Evolutionary conservation across 1,284 basidiomycete species (phyloP).

Genomic region (Chondrostereum purpureum): DNA sequence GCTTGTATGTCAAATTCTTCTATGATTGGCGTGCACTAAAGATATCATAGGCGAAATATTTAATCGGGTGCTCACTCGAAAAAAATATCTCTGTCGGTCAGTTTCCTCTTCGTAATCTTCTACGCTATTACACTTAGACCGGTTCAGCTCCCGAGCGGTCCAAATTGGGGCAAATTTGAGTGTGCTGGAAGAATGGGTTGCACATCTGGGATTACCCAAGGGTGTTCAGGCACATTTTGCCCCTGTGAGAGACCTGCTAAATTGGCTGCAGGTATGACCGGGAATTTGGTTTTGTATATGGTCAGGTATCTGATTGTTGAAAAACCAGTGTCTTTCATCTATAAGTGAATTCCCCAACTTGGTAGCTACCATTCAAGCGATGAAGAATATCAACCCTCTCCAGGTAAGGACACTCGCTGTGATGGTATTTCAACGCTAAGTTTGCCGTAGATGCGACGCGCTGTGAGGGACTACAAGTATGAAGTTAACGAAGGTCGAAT

Average conservation of each 20-base stretch:
- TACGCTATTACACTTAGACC: constrained; percentile 8
- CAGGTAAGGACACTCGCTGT: constrained; percentile 46
- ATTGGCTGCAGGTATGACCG: constrained; percentile 73
- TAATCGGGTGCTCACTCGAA: constrained; percentile 86
- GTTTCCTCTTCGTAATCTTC: constrained; percentile 5
- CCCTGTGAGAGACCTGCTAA: constrained; percentile 80
- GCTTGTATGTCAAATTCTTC: constrained; percentile 49
- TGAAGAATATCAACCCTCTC: constrained; percentile 84
- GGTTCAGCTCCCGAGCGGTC: constrained; percentile 75
- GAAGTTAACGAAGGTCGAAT: constrained; percentile 90
- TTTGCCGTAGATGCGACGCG: constrained; percentile 71
- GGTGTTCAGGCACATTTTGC: constrained; percentile 79
- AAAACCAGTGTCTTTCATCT: constrained; percentile 80
- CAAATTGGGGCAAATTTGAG: constrained; percentile 89
- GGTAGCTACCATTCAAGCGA: constrained; percentile 83
- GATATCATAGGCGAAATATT: constrained; percentile 80
- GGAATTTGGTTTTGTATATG: constrained; percentile 1
- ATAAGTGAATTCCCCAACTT: constrained; percentile 83
- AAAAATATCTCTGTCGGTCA: constrained; percentile 88
- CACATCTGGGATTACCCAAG: constrained; percentile 72
- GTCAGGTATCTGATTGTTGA: no score
- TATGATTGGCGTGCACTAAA: background rate
- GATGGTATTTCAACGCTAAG: constrained; percentile 8
- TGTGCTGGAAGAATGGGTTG: constrained; percentile 89
- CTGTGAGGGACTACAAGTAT: constrained; percentile 90